Percentiles rank a stretch among this genome's conserved stretches.
Evolutionary conservation across 257 asterid species (phyloP).

Genomic region (Fraxinus excelsior): DNA sequence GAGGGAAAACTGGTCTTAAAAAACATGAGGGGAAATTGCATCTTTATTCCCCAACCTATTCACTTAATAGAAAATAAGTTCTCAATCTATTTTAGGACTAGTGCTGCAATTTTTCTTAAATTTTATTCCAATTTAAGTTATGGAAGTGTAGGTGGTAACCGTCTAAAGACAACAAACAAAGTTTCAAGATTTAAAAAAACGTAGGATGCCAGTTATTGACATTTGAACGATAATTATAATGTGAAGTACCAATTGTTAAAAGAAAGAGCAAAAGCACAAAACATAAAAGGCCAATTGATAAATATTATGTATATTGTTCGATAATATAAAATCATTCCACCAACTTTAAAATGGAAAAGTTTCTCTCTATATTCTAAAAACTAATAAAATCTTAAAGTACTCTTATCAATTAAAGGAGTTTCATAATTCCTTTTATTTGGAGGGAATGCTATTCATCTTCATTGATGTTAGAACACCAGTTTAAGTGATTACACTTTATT

Average conservation of each 20-base stretch:
- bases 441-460: too few relatives aligned
- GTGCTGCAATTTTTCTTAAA: background rate
- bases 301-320: background rate
- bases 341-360: background rate
- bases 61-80: too few relatives aligned
- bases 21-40: too few relatives aligned
- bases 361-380: background rate
- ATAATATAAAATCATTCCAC: background rate
- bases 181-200: background rate
- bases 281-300: background rate
- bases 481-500: too few relatives aligned
- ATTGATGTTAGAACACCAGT: too few relatives aligned
- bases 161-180: too few relatives aligned
- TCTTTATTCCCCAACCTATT: background rate
- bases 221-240: background rate
- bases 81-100: too few relatives aligned
- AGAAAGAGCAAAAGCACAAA: too few relatives aligned
- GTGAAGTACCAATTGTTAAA: too few relatives aligned
- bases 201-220: background rate
- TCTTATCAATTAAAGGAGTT: background rate
- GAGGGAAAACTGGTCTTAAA: background rate
- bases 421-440: background rate
- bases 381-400: conserved; percentile 4
- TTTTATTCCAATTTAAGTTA: too few relatives aligned
- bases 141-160: background rate